These are phyloP conservation scores for Tricholoma flavovirens DNA, from an alignment of 768 basidiomycete genomes.

Conservation along the genomic window DNA sequence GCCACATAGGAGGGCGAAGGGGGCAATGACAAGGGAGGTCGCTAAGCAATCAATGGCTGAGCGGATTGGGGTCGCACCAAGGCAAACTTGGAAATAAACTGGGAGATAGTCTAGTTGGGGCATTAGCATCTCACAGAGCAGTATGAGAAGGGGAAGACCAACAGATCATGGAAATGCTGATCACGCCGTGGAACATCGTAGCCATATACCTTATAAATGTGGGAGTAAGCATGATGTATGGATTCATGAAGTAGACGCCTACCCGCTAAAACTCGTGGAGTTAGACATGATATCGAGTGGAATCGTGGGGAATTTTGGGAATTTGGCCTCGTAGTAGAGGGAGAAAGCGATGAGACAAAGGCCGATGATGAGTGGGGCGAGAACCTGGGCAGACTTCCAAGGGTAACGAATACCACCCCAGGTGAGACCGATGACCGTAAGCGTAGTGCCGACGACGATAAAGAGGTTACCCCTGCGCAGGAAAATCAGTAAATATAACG, in stretches of 20 bases:
- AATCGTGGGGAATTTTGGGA: slow-evolving; percentile 17
- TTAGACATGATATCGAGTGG: neutral
- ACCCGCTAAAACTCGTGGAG: neutral
- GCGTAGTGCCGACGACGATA: slow-evolving; percentile 29
- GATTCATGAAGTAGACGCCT: neutral
- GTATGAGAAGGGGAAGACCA: neutral
- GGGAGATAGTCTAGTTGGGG: neutral
- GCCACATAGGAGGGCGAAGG: neutral
- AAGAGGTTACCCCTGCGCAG: slow-evolving; percentile 34
- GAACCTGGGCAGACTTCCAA: slow-evolving; percentile 35
- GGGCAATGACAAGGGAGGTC: neutral
- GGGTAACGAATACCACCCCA: slow-evolving; percentile 41
- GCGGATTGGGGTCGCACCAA: neutral
- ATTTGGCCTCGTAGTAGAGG: slow-evolving; percentile 32
- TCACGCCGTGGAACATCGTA: neutral
- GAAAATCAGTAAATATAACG: neutral
- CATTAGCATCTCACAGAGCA: neutral
- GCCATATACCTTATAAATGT: neutral
- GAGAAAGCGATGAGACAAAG: slow-evolving; percentile 30
- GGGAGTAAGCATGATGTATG: neutral
- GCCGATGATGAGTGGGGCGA: slow-evolving; percentile 40
- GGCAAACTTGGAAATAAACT: slow-evolving; percentile 3
- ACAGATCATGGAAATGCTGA: neutral
- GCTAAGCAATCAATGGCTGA: slow-evolving; percentile 1
- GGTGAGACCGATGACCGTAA: slow-evolving; percentile 37